Conservation (phyloP, 306 rosid genomes). For the Lithocarpus polystachyus region DNA sequence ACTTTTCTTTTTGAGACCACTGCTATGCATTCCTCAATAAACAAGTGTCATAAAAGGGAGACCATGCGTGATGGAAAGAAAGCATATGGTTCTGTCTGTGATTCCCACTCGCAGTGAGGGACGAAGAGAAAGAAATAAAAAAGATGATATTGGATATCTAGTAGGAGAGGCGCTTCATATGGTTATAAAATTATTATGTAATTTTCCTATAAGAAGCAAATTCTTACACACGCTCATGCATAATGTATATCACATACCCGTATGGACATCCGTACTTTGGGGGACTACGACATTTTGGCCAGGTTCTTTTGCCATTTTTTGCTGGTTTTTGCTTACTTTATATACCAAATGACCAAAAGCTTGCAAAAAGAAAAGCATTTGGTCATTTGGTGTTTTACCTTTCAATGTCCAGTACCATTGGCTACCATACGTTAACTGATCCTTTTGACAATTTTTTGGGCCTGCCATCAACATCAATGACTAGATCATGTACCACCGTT, state of each 20-base stretch:
- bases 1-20: constrained; percentile 11
- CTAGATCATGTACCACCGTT: too few relatives aligned
- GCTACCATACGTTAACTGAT: not conserved
- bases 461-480: too few relatives aligned
- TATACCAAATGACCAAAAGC: too few relatives aligned
- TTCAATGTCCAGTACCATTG: not conserved
- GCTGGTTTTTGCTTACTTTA: constrained; percentile 1
- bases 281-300: constrained; percentile 9
- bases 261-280: constrained; percentile 3
- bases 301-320: not conserved
- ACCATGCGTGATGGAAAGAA: constrained; percentile 38
- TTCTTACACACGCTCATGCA: constrained; percentile 8
- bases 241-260: not conserved
- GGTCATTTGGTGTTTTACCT: too few relatives aligned
- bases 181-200: not conserved
- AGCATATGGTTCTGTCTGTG: constrained; percentile 49
- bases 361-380: too few relatives aligned
- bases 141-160: constrained; percentile 21
- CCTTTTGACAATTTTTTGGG: constrained; percentile 1
- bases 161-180: not conserved
- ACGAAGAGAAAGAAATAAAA: not conserved
- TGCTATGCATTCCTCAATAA: constrained; percentile 30
- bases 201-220: constrained; percentile 12
- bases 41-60: constrained; percentile 43
- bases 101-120: constrained; percentile 29